phyloP scores from a whole-genome alignment of 2,329 filamentous ascomycete species.

The Talaromyces sp. region DNA sequence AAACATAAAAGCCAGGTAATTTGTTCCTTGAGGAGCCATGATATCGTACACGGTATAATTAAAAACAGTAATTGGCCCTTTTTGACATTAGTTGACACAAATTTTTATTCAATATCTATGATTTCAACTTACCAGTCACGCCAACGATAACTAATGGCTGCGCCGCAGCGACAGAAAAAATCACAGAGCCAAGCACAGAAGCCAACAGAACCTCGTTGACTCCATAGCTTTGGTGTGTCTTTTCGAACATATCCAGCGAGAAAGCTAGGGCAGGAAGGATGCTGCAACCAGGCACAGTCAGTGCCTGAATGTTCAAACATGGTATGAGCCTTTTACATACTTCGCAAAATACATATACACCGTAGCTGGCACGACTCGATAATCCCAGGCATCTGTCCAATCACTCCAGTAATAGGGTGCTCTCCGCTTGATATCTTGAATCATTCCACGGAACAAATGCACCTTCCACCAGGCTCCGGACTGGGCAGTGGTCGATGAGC shows the following conservation, averaged over 20 bases:
- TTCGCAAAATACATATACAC: conserved; percentile 96
- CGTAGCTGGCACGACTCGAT: conserved; percentile 79
- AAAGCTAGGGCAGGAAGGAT: conserved; percentile 84
- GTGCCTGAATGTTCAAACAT: neutral
- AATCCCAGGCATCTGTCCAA: conserved; percentile 84
- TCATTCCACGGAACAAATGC: conserved; percentile 70
- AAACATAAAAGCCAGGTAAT: conserved; percentile 86
- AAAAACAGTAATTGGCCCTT: conserved; percentile 84
- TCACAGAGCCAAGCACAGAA: conserved; percentile 74
- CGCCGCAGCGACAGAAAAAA: conserved; percentile 73
- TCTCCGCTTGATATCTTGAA: conserved; percentile 68
- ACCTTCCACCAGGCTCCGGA: conserved; percentile 64
- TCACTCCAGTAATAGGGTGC: conserved; percentile 75
- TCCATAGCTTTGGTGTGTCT: conserved; percentile 76
- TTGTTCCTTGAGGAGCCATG: conserved; percentile 67
- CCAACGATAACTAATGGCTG: conserved; percentile 88
- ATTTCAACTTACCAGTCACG: conserved; percentile 59
- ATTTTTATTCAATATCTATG: neutral
- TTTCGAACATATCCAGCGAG: conserved; percentile 88
- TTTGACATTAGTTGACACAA: conserved; percentile 14
- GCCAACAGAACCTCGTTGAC: conserved; percentile 88
- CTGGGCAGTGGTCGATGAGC: conserved; percentile 17
- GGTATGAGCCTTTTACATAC: conserved; percentile 47
- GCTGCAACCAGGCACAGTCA: conserved; percentile 41
- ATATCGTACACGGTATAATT: conserved; percentile 94